Evolutionary conservation across 441 rosid species (phyloP), one percentile per base, ranked within the genome.

Genomic region (California macrophylla): DNA sequence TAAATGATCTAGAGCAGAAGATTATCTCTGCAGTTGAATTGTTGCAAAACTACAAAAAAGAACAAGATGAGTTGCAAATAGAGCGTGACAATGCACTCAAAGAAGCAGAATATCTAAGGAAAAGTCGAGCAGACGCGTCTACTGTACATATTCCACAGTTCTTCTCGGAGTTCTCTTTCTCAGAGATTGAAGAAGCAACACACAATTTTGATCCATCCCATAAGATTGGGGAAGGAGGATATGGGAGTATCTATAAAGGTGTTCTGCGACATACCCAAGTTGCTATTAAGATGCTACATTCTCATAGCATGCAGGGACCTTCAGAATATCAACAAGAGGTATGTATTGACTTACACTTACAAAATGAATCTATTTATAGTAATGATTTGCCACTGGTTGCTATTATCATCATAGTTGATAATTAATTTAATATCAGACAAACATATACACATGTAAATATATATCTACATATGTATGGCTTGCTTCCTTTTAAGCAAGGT

Each of bases 221-320:
- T 80, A 91, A 86, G 84, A 87, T 94, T 69, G 98, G 96, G 30
- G 97, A 90, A 86, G 98, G 98, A 26, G 96, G 98, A 66, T 91
- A 89, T 77, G 98, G 97, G 61, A 91, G 85, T 84, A 90, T 94
- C 77, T 91, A 88, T 73, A 82, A 76, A 77, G 96, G 94, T 71
- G 2, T 74, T 26, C 83, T 94, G 71, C 83, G 84, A 52, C 88
- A 87, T 71, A 86, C 86, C 18, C 83, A 74, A 52, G 98, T 90
- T 78, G 97, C 97, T 66, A 87, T 94, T 64, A 94, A 94, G 82
- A 81, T 80, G 78, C 74, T 85, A 76, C 83, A 90, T 75, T 73
- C 93, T 76, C 73, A 84, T 70, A 90, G 96, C 82, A 72, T 81
- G 80, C 98, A 94, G 82, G 97, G 97, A 24, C 96, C 89, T 12